Base-by-base conservation (phyloP, 306 rosid species). In the Purshia tridentata region DNA sequence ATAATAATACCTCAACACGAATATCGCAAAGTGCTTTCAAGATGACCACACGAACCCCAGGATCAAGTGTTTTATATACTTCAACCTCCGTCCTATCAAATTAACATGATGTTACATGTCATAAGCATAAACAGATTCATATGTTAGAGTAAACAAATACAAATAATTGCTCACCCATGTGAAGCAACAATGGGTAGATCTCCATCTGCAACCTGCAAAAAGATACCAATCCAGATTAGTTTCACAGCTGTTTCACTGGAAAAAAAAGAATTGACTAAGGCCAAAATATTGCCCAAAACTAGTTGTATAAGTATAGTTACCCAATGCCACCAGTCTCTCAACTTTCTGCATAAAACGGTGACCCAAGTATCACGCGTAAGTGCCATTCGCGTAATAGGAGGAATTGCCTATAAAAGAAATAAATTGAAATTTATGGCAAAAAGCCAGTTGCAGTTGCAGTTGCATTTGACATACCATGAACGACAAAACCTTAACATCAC, bases 261-360 rank as follows among this genome's bases (percentile, higher is more conserved):
- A 69, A 71, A 20, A 23, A 56, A 72, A n/a, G n/a, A n/a, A 29
- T 56, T 40, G 40, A 23, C 44, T 29, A 45, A 15, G 50, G 56
- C 48, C 44, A 75, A 23, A 60, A 53, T 70, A 74, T 9, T 55
- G 68, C 59, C 64, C 78, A 82, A 70, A 74, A 75, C 62, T 37
- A 72, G 70, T 69, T 68, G 71, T 65, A 71, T 49, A 58, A 53
- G 67, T 66, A 35, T 53, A 71, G n/a, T 83, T 92, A 95, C 99
- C 99, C 99, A 95, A 78, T 87, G 95, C 99, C 99, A 95, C 99
- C 99, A 95, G 72, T 92, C 99, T 84, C 97, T 90, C 86, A 95
- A 84, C 89, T 95, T 95, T 82, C 99, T 83, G 87, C 99, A 95
- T 74, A 95, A 86, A 59, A 92, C 93, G 0, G 99, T 95, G 82